Evolutionary conservation across 2,329 filamentous ascomycete species (phyloP), one percentile per base, ranked within the genome.

Genomic region (Aureobasidium zeae): DNA sequence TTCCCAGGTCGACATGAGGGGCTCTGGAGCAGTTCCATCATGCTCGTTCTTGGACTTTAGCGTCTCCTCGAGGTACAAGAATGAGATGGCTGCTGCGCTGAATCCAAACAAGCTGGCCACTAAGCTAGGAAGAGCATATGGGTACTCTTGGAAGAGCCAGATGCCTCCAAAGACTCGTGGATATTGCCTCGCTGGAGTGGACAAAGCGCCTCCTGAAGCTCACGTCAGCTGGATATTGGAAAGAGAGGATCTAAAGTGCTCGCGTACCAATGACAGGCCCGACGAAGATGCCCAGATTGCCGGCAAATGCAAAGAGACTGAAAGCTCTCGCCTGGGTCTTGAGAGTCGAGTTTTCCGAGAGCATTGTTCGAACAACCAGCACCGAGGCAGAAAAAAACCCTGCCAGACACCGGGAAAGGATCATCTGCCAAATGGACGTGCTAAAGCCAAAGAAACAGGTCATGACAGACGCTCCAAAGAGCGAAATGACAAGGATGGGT

Each of bases 301-400:
- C 77, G 0, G 74, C 69, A 55, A 89, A 85, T 8, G 83, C 81
- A 56, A 88, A 88, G 68, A 77, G 83, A 55, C 79, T 79, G 55
- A 88, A 91, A 0, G 80, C 77, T 20, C 71, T 66, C 0, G 84
- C 83, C 61, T 88, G 83, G 0, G 79, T 87, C 49, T 74, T 71
- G 4, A 73, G 64, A 0, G 79, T 83, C 58, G 77, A 81, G 52
- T 79, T 76, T 61, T 91, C 85, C 13, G 75, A 74, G 21, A 89
- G 70, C 81, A 89, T 87, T 5, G 83, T 79, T 20, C 85, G 72
- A 44, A 89, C 76, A 5, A 83, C 82, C 49, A 89, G 76, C 35
- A 84, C 70, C 5, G 78, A 83, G 0, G 83, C 84, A 0, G 79
- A 77, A 57, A 89, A 88, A 4, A 85, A 60, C 1, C 85, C 85